Conservation (phyloP, 805 yeast genomes). For the Candida pseudofarinosa region DNA sequence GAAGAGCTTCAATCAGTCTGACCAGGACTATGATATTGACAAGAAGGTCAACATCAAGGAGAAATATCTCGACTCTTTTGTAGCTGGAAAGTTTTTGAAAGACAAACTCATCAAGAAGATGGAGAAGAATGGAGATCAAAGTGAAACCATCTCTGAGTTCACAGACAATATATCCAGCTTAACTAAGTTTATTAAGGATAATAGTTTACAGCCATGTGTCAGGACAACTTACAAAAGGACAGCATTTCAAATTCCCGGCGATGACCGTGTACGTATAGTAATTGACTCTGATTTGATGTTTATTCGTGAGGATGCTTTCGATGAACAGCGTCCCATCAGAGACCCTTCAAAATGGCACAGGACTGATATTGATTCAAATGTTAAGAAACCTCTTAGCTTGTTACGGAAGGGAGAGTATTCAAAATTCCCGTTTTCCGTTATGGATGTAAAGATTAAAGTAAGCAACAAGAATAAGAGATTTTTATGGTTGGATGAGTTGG, state of each 20-base stretch:
- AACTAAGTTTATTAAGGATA: slow-evolving; percentile 57
- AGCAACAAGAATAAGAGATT: slow-evolving; percentile 41
- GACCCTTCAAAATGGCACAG: slow-evolving; percentile 91
- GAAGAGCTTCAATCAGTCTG: slow-evolving; percentile 58
- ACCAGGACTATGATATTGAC: slow-evolving; percentile 53
- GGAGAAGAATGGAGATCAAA: slow-evolving; percentile 56
- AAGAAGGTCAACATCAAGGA: slow-evolving; percentile 70
- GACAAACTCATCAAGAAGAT: slow-evolving; percentile 57
- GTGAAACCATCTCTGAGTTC: slow-evolving; percentile 47
- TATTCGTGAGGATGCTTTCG: slow-evolving; percentile 88
- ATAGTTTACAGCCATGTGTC: slow-evolving; percentile 76
- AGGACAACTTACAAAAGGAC: slow-evolving; percentile 87
- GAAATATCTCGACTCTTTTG: slow-evolving; percentile 72
- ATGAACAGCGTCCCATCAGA: slow-evolving; percentile 80
- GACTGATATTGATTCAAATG: slow-evolving; percentile 77
- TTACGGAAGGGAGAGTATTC: slow-evolving; percentile 82
- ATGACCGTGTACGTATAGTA: slow-evolving; percentile 83
- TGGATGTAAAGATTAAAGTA: slow-evolving; percentile 71
- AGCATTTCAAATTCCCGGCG: slow-evolving; percentile 98
- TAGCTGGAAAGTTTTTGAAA: slow-evolving; percentile 46
- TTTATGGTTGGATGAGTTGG: slow-evolving; percentile 84
- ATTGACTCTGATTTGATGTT: slow-evolving; percentile 86
- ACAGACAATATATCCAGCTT: slow-evolving; percentile 55
- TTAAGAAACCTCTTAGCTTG: slow-evolving; percentile 63
- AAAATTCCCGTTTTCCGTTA: slow-evolving; percentile 79